Percentiles rank a stretch among this genome's conserved stretches.
Conservation (phyloP, 768 basidiomycete genomes). For the Phylloporus arenicola region DNA sequence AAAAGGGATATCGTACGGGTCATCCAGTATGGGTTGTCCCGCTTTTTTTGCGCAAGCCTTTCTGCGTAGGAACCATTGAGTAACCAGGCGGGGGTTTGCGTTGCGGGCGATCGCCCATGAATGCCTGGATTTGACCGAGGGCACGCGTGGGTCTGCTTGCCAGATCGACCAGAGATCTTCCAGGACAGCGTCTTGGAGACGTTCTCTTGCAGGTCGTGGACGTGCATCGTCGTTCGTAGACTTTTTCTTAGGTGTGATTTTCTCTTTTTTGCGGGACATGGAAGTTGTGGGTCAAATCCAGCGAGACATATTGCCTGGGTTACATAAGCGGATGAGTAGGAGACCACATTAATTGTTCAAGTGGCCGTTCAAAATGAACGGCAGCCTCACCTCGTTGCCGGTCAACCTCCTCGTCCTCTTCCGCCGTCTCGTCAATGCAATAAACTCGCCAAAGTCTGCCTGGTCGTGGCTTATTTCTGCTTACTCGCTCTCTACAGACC, state of each 20-base stretch:
- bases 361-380: constrained; percentile 32
- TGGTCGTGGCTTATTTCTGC: constrained; percentile 17
- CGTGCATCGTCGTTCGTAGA: neutral
- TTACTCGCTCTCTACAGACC: neutral
- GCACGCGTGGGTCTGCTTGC: constrained; percentile 25
- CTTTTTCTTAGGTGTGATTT: neutral
- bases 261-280: constrained; percentile 8
- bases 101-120: constrained; percentile 23
- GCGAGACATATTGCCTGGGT: neutral
- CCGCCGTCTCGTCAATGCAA: constrained; percentile 59
- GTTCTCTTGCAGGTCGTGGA: constrained; percentile 4
- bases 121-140: constrained; percentile 24
- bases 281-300: neutral
- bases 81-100: constrained; percentile 16
- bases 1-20: constrained; percentile 18
- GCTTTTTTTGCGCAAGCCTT: constrained; percentile 20
- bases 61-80: constrained; percentile 26
- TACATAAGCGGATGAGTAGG: constrained; percentile 10
- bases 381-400: constrained; percentile 40
- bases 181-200: constrained; percentile 9
- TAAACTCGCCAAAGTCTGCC: constrained; percentile 21
- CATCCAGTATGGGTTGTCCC: constrained; percentile 16
- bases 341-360: too few relatives aligned
- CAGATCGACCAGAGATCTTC: constrained; percentile 29
- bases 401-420: constrained; percentile 55